phyloP scores from a whole-genome alignment of 1,284 basidiomycete genomes.

The Rhodotorula sp. region DNA sequence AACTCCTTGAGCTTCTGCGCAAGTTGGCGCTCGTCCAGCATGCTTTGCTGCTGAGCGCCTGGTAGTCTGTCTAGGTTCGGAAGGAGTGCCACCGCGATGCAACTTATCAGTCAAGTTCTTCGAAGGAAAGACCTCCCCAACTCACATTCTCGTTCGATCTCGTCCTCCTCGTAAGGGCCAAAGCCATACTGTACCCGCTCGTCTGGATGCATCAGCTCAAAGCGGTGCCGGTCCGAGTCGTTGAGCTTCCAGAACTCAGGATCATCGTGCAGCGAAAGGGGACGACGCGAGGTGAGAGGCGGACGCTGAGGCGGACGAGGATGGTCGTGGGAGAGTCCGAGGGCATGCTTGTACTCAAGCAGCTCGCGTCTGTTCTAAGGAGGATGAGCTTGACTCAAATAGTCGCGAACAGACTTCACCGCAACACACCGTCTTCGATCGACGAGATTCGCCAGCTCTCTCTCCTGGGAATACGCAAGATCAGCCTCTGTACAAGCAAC shows the following conservation, averaged over 20 bases:
- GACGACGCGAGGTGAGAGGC: background rate
- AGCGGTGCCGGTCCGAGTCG: background rate
- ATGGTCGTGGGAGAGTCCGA: background rate
- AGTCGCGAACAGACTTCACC: too few species aligned
- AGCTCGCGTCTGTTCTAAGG: slow-evolving; percentile 3
- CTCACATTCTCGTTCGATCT: background rate
- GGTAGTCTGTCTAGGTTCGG: background rate
- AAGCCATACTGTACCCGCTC: background rate
- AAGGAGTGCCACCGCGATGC: background rate
- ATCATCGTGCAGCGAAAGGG: slow-evolving; percentile 6
- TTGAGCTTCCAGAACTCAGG: slow-evolving; percentile 13
- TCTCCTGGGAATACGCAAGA: background rate
- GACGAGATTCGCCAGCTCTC: background rate
- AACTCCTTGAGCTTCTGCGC: background rate
- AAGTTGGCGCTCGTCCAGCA: background rate
- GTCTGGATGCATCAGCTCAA: background rate
- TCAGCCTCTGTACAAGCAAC: background rate
- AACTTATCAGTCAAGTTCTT: background rate
- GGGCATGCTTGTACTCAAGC: slow-evolving; percentile 9
- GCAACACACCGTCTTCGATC: background rate
- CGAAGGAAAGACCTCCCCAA: too few species aligned
- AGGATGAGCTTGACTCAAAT: background rate
- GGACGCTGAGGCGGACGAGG: background rate
- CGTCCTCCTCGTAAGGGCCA: slow-evolving; percentile 15
- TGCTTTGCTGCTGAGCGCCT: background rate